Base-by-base conservation (phyloP, 306 rosid species). In the Cyclanthera cordifolia region DNA sequence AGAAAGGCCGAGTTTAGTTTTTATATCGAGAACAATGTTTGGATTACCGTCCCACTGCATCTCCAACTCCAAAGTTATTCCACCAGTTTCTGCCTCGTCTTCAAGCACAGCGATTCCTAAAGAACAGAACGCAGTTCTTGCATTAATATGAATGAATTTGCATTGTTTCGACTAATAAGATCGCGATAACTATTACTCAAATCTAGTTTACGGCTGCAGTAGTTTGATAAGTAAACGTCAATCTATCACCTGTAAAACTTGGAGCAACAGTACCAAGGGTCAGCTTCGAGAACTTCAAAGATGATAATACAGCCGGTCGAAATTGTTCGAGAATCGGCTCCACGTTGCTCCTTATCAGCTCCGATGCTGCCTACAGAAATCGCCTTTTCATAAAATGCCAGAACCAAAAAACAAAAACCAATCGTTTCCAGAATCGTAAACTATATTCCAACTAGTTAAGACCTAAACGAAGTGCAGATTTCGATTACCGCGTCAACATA, bases 41-140 rank as follows among this genome's bases (percentile, higher is more conserved):
- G 95, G 98, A 70, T 87, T 81, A 51, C 98, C 98, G 81, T 93
- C 98, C 98, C 98, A 93, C 53, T 93, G 92, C 83, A 93, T 76
- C 78, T 93, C 98, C 72, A 93, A 69, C 84, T 93, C 96, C 82
- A 93, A 69, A 15, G 95, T 89, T 41, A 89, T 75, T 72, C 87
- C 93, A 11, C 46, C 74, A 72, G 72, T 7, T 34, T 78, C 86
- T 73, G 87, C 76, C 63, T 85, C 84, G 48, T 72, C 85, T 73
- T 93, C 98, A 70, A 87, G 53, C 28, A 89, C 79, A 32, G 85
- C 27, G 77, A 89, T 79, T 74, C 98, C 96, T 89, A 68, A 1
- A 71, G 27, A 77, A 76, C 57, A 56, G 63, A 56, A 27, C 12
- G 46, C 51, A 30, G 39, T 20, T 63, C 69, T 41, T 63, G 17